Evolutionary conservation across 2,329 filamentous ascomycete genomes (phyloP), one percentile per base, ranked within the genome.

Genomic region (Capronia americana): DNA sequence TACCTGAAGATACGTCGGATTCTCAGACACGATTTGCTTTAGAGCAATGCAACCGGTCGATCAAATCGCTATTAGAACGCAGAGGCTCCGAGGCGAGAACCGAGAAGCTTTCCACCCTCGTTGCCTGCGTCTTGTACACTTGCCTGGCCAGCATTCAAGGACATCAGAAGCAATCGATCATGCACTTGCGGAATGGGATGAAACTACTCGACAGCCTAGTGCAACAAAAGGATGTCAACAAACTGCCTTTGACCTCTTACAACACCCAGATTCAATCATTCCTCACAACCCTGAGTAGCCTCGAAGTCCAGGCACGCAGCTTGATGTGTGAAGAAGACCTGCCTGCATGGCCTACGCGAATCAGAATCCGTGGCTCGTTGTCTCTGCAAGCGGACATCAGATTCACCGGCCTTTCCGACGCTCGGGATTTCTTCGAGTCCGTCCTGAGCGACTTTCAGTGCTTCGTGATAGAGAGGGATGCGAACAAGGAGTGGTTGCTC

Each of bases 41-140:
- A 30, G 53, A 55, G 41, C 61, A 64, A 30, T 64, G 61, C 17
- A 64, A 64, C 32, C 61, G 61, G 20, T 55, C 61, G 38, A 64
- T 64, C 41, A 57, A 64, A 6, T 55, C 55, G 14, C 61, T 64
- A 3, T 30, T 55, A 14, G 61, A 57, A 17, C 32, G 24, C 4
- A 30, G 34, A 41, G 55, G 20, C 23, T 38, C 54, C 51, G 41
- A 58, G 32, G 61, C 54, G 34, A 38, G 26, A 23, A 23, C 46
- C n/a, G 20, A 64, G 17, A 51, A 64, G 32, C 41, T 58, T 6
- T 56, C 61, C 14, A 58, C 55, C 1, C 55, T 64, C 2, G 56
- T 64, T 20, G 55, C 55, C 3, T 64, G 61, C 46, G 53, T 64
- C 46, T 46, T 64, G 12, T 64, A 57, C 46, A 64, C 61, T n/a